Percentiles rank a stretch among this genome's conserved stretches.
Evolutionary conservation across 345 rosid species (phyloP).

Genomic region (Linum trigynum): DNA sequence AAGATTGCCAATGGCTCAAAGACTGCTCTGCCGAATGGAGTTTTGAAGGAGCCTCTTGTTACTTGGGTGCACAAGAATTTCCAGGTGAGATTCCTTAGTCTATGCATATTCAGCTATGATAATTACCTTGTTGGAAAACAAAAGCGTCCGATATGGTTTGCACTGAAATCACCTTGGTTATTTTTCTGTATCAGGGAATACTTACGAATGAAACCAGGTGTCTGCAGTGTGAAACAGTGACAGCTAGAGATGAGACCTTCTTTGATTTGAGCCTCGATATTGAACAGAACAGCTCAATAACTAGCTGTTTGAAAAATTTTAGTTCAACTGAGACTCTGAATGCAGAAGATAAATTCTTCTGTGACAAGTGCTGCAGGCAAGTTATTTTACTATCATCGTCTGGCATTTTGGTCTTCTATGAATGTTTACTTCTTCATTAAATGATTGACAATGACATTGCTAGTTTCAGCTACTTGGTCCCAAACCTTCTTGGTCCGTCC

Average conservation of each 20-base stretch:
- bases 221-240: conserved; percentile 90
- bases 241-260: conserved; percentile 97
- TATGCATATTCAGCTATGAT: background rate
- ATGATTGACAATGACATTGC: too few relatives aligned
- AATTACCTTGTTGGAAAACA: background rate
- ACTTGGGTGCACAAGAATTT: conserved; percentile 98
- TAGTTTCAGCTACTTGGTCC: background rate
- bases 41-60: conserved; percentile 74
- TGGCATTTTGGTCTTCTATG: conserved; percentile 4
- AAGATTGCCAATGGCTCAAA: conserved; percentile 69
- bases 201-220: conserved; percentile 99
- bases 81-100: conserved; percentile 44
- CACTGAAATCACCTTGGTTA: conserved; percentile 3
- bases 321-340: conserved; percentile 99
- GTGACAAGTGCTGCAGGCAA: conserved; percentile 99
- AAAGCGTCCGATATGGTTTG: background rate
- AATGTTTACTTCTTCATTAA: background rate
- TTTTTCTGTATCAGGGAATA: conserved; percentile 56
- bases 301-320: conserved; percentile 98
- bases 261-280: conserved; percentile 97
- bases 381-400: conserved; percentile 7
- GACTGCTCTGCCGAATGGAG: conserved; percentile 59
- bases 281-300: conserved; percentile 96
- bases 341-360: conserved; percentile 96
- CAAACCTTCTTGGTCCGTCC: background rate